Conservation (phyloP, 1,139 yeast species). For the Magnusiomyces tetraspermus region DNA sequence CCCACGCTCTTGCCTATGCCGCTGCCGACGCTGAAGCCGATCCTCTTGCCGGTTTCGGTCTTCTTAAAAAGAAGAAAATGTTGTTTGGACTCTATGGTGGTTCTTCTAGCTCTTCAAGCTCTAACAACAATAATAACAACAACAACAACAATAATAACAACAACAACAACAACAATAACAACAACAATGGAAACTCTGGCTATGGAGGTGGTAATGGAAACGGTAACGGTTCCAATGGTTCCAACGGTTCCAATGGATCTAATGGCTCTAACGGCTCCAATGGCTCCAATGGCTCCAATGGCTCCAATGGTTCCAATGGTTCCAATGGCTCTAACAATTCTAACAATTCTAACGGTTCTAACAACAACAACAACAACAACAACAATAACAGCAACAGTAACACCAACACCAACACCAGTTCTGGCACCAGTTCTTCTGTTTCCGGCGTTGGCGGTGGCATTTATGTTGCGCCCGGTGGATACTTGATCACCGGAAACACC, state of each 20-base stretch:
- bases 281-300: too few species aligned
- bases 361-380: background rate
- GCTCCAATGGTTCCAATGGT: too few species aligned
- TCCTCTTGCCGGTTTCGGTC: too few species aligned
- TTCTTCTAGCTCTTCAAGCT: background rate
- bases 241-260: too few species aligned
- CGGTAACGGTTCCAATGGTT: too few species aligned
- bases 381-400: background rate
- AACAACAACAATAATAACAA: background rate
- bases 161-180: background rate
- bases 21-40: background rate
- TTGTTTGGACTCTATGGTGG: background rate
- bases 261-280: too few species aligned
- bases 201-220: constrained; percentile 6
- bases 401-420: background rate
- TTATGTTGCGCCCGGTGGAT: constrained; percentile 4
- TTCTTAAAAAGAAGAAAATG: background rate
- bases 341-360: background rate
- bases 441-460: background rate
- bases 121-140: background rate
- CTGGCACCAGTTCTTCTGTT: background rate
- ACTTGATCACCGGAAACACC: background rate
- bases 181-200: background rate
- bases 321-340: too few species aligned
- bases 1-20: background rate